These are phyloP conservation scores for Pseudisothecium myosuroides DNA, from an alignment of 225 moss, liverwort and hornwort genomes.

Conservation along the genomic window DNA sequence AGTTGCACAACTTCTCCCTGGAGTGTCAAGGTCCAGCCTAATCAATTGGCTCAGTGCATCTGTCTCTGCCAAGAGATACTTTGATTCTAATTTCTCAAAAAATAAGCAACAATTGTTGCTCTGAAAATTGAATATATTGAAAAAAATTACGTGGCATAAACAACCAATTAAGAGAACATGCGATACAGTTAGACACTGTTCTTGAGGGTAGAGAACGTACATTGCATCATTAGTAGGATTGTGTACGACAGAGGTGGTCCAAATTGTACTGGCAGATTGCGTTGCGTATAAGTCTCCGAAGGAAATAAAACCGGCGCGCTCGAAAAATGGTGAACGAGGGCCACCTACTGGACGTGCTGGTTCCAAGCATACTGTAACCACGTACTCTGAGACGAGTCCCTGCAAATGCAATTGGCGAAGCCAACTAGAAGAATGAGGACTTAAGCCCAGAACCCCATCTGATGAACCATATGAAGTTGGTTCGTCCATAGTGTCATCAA, in stretches of 20 bases:
- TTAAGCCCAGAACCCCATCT: constrained; percentile 9
- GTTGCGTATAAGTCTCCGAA: background rate
- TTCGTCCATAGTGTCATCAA: background rate
- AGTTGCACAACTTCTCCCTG: background rate
- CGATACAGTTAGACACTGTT: background rate
- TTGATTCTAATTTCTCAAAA: background rate
- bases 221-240: background rate
- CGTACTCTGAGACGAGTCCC: background rate
- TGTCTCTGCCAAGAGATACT: background rate
- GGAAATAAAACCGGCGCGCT: constrained; percentile 1
- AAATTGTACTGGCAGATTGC: background rate
- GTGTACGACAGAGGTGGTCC: background rate
- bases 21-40: background rate
- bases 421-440: background rate
- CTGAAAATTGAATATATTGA: background rate
- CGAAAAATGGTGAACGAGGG: background rate
- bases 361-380: constrained; percentile 13
- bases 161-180: background rate
- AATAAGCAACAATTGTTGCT: background rate
- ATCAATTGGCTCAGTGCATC: background rate
- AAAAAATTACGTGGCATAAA: background rate
- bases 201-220: background rate
- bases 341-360: background rate
- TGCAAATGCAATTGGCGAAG: background rate
- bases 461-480: background rate